These are phyloP conservation scores for Penicillium daleae DNA, from an alignment of 495 filamentous ascomycete species.

Conservation along the genomic window DNA sequence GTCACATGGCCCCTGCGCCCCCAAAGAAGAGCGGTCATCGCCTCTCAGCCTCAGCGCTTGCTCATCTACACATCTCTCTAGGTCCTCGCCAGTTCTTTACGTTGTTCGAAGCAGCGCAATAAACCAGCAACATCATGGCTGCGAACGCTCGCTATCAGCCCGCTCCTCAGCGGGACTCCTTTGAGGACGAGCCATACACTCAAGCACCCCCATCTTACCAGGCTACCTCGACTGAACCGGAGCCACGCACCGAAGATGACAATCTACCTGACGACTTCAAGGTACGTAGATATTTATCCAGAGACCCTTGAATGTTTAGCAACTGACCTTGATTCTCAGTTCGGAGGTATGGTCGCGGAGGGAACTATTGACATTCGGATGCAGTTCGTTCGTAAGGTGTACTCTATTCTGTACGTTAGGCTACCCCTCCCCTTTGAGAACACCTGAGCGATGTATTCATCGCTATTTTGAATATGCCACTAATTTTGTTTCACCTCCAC, in stretches of 20 bases:
- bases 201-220: constrained; percentile 80
- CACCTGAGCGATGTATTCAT: neutral
- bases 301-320: neutral
- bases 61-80: constrained; percentile 12
- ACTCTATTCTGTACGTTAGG: constrained; percentile 70
- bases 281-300: constrained; percentile 41
- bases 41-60: constrained; percentile 9
- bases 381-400: constrained; percentile 96
- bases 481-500: neutral
- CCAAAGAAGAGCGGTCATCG: constrained; percentile 7
- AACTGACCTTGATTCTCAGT: constrained; percentile 50
- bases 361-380: constrained; percentile 94
- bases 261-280: constrained; percentile 98
- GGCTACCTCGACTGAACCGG: constrained; percentile 49
- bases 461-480: neutral
- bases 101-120: neutral
- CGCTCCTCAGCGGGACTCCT: constrained; percentile 74
- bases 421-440: neutral
- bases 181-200: constrained; percentile 68
- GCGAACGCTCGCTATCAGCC: constrained; percentile 70
- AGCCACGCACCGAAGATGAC: constrained; percentile 83
- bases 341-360: constrained; percentile 88
- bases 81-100: constrained; percentile 9
- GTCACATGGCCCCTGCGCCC: constrained; percentile 28
- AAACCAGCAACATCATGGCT: constrained; percentile 54